Conservation (phyloP, 2,329 filamentous ascomycete genomes). For the Fusarium avenaceum region DNA sequence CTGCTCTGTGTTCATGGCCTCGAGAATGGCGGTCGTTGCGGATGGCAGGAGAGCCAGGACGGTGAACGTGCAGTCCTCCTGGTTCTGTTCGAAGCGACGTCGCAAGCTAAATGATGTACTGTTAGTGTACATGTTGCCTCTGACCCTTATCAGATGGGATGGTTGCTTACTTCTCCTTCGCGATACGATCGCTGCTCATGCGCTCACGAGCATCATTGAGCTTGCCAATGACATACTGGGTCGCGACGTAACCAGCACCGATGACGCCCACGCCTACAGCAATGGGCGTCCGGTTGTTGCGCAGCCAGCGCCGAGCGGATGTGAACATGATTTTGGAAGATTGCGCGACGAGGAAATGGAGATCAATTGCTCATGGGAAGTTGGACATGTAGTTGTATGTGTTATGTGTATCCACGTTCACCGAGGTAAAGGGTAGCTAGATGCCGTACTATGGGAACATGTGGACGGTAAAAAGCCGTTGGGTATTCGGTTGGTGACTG, state of each 20-base stretch:
- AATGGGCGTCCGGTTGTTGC: conserved; percentile 90
- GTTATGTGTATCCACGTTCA: conserved; percentile 19
- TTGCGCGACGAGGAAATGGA: conserved; percentile 2
- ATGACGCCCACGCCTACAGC: conserved; percentile 89
- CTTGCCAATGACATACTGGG: conserved; percentile 92
- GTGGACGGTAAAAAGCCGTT: conserved; percentile 27
- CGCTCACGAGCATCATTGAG: conserved; percentile 94
- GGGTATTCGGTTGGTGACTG: conserved; percentile 9
- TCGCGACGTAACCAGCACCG: conserved; percentile 90
- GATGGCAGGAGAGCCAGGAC: conserved; percentile 96
- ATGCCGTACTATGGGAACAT: conserved; percentile 14
- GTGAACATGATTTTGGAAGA: conserved; percentile 65
- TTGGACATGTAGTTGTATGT: conserved; percentile 12
- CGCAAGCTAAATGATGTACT: conserved; percentile 74
- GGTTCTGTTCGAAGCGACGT: conserved; percentile 97
- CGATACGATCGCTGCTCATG: conserved; percentile 95
- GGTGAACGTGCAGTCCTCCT: conserved; percentile 98
- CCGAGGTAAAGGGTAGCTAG: conserved; percentile 7
- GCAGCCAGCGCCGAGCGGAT: conserved; percentile 89
- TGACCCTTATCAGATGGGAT: background rate
- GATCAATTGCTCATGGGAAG: conserved; percentile 38
- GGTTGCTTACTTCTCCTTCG: conserved; percentile 87
- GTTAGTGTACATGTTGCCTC: conserved; percentile 11
- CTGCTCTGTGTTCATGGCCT: conserved; percentile 89
- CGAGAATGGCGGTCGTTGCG: conserved; percentile 88